Base-by-base conservation (phyloP, 441 rosid species). In the Eutrema salsugineum region DNA sequence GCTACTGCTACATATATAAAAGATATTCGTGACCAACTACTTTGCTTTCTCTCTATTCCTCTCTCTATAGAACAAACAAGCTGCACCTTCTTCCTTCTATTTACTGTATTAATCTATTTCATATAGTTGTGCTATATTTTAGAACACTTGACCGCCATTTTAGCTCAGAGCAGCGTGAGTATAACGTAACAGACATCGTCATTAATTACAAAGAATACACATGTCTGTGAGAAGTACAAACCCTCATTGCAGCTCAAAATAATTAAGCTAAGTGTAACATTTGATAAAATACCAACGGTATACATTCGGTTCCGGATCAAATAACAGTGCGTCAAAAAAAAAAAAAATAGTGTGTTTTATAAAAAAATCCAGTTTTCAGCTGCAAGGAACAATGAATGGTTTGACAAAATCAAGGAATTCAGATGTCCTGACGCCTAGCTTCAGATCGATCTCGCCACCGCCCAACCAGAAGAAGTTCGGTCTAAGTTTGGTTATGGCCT, bases 391-490 rank as follows among this genome's bases (percentile, higher is more conserved):
- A 14, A 87, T 78, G 80, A 91, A 88, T 11, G 97, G 97, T 75
- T 83, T 86, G 63, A 85, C 88, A 39, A 77, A 82, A 57, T 78
- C 80, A 70, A 90, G 72, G 61, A 94, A 90, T 22, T 91, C 87
- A 3, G 87, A 80, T 55, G 95, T 90, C 77, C 78, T 80, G 57
- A 91, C 80, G 17, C 97, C 97, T 10, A 91, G 90, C 90, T 94
- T 94, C 82, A 90, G 80, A 84, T 90, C 93, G 8, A 71, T 77
- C 77, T 91, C 96, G 39, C 97, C 94, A 22, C 97, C 97, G 27
- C 95, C 97, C 71, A 91, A 79, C 99, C 95, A 88, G 85, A 94
- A 87, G 87, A 82, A 90, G 66, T 83, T 84, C 1, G 97, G 94
- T 63, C 56, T 73, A 48, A 91, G 95, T 80, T 83, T 85, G 49